Percentiles rank a stretch among this genome's conserved stretches.
These are phyloP conservation scores for Tephrocybe sp. DNA, from an alignment of 768 basidiomycete species.

Conservation along the genomic window DNA sequence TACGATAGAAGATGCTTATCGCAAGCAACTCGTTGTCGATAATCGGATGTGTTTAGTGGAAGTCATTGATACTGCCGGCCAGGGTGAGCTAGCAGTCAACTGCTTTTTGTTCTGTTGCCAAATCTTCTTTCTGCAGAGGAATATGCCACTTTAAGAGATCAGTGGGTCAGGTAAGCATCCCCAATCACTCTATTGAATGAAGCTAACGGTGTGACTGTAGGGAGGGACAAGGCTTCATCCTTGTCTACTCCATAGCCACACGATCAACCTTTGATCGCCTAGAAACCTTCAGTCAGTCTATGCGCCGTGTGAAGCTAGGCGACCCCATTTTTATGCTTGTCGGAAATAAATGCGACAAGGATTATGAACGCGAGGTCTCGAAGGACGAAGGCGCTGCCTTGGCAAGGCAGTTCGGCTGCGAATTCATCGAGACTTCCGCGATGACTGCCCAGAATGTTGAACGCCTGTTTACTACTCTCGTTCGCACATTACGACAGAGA, in stretches of 20 bases:
- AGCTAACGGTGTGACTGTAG: slow-evolving; percentile 35
- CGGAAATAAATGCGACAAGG: slow-evolving; percentile 94
- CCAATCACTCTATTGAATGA: slow-evolving; percentile 5
- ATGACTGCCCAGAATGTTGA: slow-evolving; percentile 94
- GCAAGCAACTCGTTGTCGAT: slow-evolving; percentile 93
- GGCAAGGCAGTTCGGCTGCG: slow-evolving; percentile 84
- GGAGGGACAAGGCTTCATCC: slow-evolving; percentile 94
- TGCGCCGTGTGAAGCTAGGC: slow-evolving; percentile 83
- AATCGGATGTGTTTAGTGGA: slow-evolving; percentile 95
- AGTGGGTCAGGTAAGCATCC: slow-evolving; percentile 88
- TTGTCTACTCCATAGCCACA: slow-evolving; percentile 97
- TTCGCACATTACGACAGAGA: slow-evolving; percentile 77
- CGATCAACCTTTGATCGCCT: slow-evolving; percentile 90
- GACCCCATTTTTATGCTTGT: slow-evolving; percentile 91
- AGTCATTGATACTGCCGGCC: slow-evolving; percentile 96
- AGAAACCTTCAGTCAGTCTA: slow-evolving; percentile 86
- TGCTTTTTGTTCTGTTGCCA: slow-evolving; percentile 17
- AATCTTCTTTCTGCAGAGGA: slow-evolving; percentile 66
- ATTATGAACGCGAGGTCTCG: slow-evolving; percentile 87
- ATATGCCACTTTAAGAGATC: slow-evolving; percentile 93
- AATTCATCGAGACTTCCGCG: slow-evolving; percentile 95
- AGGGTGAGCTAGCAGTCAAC: slow-evolving; percentile 56
- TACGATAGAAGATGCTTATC: slow-evolving; percentile 97
- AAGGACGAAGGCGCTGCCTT: slow-evolving; percentile 83
- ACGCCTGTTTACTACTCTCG: slow-evolving; percentile 82